Conservation (phyloP, 75 land plant species). For the Selaginella tamariscina region DNA sequence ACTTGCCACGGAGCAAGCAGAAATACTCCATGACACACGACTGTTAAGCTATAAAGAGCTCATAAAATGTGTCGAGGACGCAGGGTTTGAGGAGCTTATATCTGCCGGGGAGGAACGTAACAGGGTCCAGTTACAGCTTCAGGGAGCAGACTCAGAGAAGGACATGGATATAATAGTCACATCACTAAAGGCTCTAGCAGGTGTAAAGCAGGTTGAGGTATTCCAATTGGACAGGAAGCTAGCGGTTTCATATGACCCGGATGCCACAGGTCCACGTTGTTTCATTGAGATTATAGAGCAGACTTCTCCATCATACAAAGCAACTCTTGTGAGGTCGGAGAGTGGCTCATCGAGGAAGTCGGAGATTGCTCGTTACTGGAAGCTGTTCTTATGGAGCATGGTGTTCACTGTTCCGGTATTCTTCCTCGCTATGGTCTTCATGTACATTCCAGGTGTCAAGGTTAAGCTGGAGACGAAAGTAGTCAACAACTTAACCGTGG, state of each 20-base stretch:
- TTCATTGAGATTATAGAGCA: conserved; percentile 53
- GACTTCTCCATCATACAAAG: conserved; percentile 39
- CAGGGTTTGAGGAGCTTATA: conserved; percentile 72
- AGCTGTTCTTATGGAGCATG: conserved; percentile 65
- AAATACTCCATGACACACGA: conserved; percentile 57
- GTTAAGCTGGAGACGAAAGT: conserved; percentile 44
- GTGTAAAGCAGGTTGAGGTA: conserved; percentile 60
- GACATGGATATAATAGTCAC: conserved; percentile 30
- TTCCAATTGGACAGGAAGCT: conserved; percentile 30
- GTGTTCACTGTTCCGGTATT: conserved; percentile 78
- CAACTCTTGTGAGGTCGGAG: conserved; percentile 29
- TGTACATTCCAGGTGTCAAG: conserved; percentile 55
- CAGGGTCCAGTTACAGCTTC: conserved; percentile 49
- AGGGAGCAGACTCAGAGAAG: conserved; percentile 37
- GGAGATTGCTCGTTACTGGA: conserved; percentile 41
- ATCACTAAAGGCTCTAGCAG: conserved; percentile 41
- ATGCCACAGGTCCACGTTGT: conserved; percentile 67
- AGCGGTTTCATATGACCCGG: conserved; percentile 57
- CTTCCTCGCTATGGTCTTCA: conserved; percentile 73
- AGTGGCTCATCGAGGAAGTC: conserved; percentile 43
- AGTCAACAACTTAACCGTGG: conserved; percentile 50
- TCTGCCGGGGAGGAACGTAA: conserved; percentile 54
- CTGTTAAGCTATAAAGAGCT: conserved; percentile 33
- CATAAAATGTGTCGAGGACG: conserved; percentile 41
- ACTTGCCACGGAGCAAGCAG: conserved; percentile 87